These are phyloP conservation scores for Spergularia marina DNA, from an alignment of 148 eudicot species.

Conservation along the genomic window DNA sequence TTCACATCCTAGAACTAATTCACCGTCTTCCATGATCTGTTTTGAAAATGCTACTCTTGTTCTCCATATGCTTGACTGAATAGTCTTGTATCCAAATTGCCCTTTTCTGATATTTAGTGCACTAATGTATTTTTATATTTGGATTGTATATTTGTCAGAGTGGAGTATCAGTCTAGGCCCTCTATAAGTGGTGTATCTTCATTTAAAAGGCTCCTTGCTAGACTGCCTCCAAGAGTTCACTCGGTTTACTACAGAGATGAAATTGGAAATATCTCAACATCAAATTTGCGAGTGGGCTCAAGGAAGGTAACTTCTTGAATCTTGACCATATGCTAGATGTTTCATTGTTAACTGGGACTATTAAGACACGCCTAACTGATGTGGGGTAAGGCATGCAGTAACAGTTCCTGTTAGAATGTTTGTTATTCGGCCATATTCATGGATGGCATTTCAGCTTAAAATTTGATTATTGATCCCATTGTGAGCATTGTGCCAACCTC, in stretches of 20 bases:
- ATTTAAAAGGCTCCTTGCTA: constrained; percentile 80
- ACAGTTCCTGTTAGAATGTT: too few species aligned
- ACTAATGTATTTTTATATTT: background rate
- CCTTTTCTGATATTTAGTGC: background rate
- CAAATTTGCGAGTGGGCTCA: constrained; percentile 65
- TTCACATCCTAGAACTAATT: background rate
- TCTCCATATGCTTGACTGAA: background rate
- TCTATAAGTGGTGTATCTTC: constrained; percentile 66
- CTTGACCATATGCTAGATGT: constrained; percentile 4
- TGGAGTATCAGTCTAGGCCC: constrained; percentile 85
- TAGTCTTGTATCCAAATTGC: background rate
- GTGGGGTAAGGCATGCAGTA: background rate
- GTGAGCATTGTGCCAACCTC: background rate
- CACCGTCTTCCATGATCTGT: background rate
- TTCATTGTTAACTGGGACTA: background rate
- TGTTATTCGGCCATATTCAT: too few species aligned
- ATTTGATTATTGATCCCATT: too few species aligned
- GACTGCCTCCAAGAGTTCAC: constrained; percentile 89
- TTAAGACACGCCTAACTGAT: background rate
- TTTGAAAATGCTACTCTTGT: background rate
- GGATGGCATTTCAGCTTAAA: too few species aligned
- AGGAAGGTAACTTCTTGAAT: constrained; percentile 55
- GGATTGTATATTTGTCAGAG: constrained; percentile 48
- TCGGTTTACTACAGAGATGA: constrained; percentile 96
- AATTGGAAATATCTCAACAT: constrained; percentile 93